Percentiles rank a stretch among this genome's conserved stretches.
These are phyloP conservation scores for Cladosporium velox DNA, from an alignment of 2,329 filamentous ascomycete species.

Conservation along the genomic window DNA sequence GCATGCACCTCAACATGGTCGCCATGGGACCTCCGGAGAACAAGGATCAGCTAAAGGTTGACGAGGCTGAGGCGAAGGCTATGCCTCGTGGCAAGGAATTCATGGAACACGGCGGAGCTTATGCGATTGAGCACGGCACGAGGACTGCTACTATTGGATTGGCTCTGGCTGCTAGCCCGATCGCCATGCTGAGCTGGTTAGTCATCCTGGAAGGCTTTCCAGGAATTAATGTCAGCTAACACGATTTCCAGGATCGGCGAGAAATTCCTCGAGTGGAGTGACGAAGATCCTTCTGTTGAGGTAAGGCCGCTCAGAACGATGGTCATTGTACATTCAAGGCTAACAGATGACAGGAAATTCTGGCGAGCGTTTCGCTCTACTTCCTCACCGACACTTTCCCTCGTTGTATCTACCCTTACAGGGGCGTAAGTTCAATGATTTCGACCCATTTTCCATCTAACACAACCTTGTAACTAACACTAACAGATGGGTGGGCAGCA, in stretches of 20 bases:
- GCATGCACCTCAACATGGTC: constrained; percentile 32
- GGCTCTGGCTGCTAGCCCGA: constrained; percentile 54
- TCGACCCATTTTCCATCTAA: background rate
- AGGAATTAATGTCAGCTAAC: background rate
- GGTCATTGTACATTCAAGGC: background rate
- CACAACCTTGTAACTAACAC: background rate
- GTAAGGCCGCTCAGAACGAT: constrained; percentile 18
- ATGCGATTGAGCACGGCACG: constrained; percentile 56
- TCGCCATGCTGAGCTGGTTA: constrained; percentile 59
- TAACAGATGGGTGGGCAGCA: constrained; percentile 4
- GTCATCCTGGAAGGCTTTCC: background rate
- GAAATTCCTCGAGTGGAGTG: constrained; percentile 57
- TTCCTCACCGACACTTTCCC: constrained; percentile 56
- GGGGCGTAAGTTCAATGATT: constrained; percentile 32
- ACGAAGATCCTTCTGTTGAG: constrained; percentile 43
- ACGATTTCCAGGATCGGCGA: constrained; percentile 51
- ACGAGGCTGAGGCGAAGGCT: constrained; percentile 42
- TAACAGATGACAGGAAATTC: constrained; percentile 39
- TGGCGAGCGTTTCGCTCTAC: constrained; percentile 54
- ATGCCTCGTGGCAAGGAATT: constrained; percentile 45
- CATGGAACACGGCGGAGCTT: constrained; percentile 48
- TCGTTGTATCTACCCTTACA: constrained; percentile 53
- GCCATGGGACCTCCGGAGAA: constrained; percentile 30
- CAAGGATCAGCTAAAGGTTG: constrained; percentile 27
- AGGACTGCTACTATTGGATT: constrained; percentile 59